Evolutionary conservation across 257 asterid genomes (phyloP).

Genomic region (Pogostemon cablin): DNA sequence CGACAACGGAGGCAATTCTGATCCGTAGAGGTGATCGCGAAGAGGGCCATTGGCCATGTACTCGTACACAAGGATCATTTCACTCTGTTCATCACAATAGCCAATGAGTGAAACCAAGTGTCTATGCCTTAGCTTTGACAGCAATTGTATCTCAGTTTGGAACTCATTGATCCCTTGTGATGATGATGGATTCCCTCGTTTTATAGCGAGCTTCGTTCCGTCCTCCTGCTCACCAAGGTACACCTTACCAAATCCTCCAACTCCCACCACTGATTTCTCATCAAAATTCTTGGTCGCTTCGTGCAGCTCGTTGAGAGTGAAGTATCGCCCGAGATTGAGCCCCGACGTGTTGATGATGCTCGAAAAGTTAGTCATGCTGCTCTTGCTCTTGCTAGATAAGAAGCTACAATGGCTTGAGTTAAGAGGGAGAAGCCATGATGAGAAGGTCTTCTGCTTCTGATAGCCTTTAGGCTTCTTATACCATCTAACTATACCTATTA

Average conservation of each 20-base stretch:
- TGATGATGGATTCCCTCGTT: slow-evolving; percentile 84
- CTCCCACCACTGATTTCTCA: slow-evolving; percentile 69
- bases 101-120: slow-evolving; percentile 88
- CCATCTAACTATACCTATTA: slow-evolving; percentile 39
- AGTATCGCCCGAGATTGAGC: slow-evolving; percentile 61
- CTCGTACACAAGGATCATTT: slow-evolving; percentile 87
- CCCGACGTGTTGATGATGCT: slow-evolving; percentile 52
- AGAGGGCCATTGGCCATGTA: slow-evolving; percentile 84
- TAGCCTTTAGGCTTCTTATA: slow-evolving; percentile 57
- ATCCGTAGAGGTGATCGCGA: slow-evolving; percentile 79
- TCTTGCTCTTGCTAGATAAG: slow-evolving; percentile 72
- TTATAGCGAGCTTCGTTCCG: slow-evolving; percentile 76
- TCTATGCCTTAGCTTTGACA: slow-evolving; percentile 84
- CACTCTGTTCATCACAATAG: slow-evolving; percentile 81
- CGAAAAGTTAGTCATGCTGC: slow-evolving; percentile 53
- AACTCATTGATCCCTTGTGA: slow-evolving; percentile 92
- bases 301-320: slow-evolving; percentile 61
- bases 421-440: slow-evolving; percentile 89
- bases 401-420: slow-evolving; percentile 68
- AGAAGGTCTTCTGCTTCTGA: slow-evolving; percentile 68
- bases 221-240: slow-evolving; percentile 61
- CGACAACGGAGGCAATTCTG: slow-evolving; percentile 52
- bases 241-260: slow-evolving; percentile 98
- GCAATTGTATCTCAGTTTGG: slow-evolving; percentile 75
- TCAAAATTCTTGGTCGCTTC: slow-evolving; percentile 79